Conservation (phyloP, 306 rosid species). For the Quercus parvula region DNA sequence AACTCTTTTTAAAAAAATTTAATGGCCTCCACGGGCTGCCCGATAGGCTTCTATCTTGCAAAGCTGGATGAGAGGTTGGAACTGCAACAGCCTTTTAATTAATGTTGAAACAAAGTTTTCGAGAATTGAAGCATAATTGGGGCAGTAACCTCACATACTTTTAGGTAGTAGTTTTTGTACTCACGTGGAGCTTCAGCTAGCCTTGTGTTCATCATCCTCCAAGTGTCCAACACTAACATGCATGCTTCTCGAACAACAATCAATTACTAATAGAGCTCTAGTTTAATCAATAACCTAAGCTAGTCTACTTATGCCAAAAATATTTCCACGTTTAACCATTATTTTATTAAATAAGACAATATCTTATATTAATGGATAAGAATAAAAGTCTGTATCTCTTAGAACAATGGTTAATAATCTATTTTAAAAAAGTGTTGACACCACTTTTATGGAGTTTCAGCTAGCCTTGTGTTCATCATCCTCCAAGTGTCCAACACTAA, state of each 20-base stretch:
- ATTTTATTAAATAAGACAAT: too few species aligned
- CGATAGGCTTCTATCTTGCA: neutral
- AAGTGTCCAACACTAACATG: conserved; percentile 9
- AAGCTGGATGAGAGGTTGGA: conserved; percentile 21
- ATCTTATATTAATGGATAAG: too few species aligned
- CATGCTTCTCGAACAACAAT: neutral
- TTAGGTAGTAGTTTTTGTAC: conserved; percentile 4
- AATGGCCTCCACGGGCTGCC: conserved; percentile 16
- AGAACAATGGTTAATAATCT: too few species aligned
- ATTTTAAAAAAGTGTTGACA: rapidly evolving
- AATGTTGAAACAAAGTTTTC: conserved; percentile 9
- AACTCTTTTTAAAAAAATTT: neutral
- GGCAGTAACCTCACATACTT: conserved; percentile 8
- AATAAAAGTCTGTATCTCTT: rapidly evolving
- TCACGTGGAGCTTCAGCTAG: conserved; percentile 19
- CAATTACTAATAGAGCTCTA: neutral
- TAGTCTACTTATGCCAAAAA: too few species aligned
- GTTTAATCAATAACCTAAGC: neutral
- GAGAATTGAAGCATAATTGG: neutral
- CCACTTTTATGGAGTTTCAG: neutral
- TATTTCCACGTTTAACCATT: too few species aligned
- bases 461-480: conserved; percentile 9
- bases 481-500: conserved; percentile 8
- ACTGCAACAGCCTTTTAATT: conserved; percentile 14
- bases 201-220: conserved; percentile 12